Evolutionary conservation across 192 early-diverging fungal genomes (phyloP).

Genomic region (Coemansia sp.): DNA sequence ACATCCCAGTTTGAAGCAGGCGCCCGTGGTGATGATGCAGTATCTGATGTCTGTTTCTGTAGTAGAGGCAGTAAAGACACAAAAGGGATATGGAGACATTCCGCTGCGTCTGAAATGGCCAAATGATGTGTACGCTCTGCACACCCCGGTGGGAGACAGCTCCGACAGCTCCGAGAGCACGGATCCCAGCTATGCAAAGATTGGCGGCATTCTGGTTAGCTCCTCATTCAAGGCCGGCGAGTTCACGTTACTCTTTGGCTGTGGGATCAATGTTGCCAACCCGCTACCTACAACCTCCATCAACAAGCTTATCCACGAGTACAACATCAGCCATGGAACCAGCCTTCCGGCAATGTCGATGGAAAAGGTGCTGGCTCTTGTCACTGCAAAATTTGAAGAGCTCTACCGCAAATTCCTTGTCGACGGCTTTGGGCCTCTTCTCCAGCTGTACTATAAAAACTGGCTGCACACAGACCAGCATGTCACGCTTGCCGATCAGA

Average conservation of each 20-base stretch:
- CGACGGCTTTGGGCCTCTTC: conserved; percentile 69
- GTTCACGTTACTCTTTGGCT: conserved; percentile 84
- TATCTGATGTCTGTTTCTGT: conserved; percentile 88
- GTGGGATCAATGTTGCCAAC: conserved; percentile 86
- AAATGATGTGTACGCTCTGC: conserved; percentile 89
- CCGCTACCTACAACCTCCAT: conserved; percentile 81
- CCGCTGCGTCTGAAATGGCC: conserved; percentile 96
- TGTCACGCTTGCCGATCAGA: conserved; percentile 64
- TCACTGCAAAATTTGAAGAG: conserved; percentile 73
- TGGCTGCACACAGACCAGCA: conserved; percentile 86
- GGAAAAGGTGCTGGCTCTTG: conserved; percentile 49
- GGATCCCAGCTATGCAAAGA: conserved; percentile 61
- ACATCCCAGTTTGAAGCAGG: conserved; percentile 62
- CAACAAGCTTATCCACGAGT: conserved; percentile 72
- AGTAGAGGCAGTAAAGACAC: conserved; percentile 70
- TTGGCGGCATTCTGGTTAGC: conserved; percentile 90
- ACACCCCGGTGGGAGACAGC: conserved; percentile 29
- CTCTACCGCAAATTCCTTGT: conserved; percentile 73
- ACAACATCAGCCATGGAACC: conserved; percentile 57
- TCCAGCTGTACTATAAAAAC: conserved; percentile 73
- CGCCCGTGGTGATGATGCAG: conserved; percentile 87
- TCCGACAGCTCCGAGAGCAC: conserved; percentile 36
- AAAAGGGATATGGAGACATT: conserved; percentile 74
- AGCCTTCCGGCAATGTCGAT: conserved; percentile 40
- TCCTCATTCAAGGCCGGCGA: conserved; percentile 69